These are phyloP conservation scores for Nannizziopsis arthrosporioides DNA, from an alignment of 2,329 filamentous ascomycete species.

Conservation along the genomic window DNA sequence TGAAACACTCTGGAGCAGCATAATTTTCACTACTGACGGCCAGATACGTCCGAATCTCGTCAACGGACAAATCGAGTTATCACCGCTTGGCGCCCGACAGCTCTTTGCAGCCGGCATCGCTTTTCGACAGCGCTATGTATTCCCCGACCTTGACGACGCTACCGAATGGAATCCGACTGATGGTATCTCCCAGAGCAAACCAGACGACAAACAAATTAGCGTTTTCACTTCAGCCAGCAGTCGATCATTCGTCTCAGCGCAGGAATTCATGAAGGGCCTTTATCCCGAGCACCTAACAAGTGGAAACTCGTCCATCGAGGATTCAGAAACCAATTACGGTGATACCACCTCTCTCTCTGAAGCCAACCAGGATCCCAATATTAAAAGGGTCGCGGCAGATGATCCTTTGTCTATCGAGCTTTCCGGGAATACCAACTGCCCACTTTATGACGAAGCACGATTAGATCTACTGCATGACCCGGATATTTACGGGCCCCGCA, in stretches of 20 bases:
- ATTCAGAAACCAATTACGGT: constrained; percentile 39
- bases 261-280: constrained; percentile 51
- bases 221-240: constrained; percentile 39
- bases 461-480: constrained; percentile 33
- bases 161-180: constrained; percentile 29
- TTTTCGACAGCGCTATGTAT: constrained; percentile 45
- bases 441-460: constrained; percentile 26
- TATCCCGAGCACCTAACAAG: constrained; percentile 38
- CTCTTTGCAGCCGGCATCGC: constrained; percentile 40
- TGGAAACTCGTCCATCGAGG: constrained; percentile 25
- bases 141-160: constrained; percentile 18
- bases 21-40: constrained; percentile 45
- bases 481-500: constrained; percentile 25
- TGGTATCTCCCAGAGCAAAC: constrained; percentile 35
- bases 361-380: constrained; percentile 47
- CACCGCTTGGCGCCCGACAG: constrained; percentile 45
- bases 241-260: constrained; percentile 42
- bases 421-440: constrained; percentile 39
- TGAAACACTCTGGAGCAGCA: constrained; percentile 37
- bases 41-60: constrained; percentile 42
- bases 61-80: constrained; percentile 32
- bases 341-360: constrained; percentile 38
- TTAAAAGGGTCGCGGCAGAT: constrained; percentile 33
- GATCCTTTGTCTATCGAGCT: constrained; percentile 44
- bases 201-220: constrained; percentile 38